Evolutionary conservation across 2,329 filamentous ascomycete species (phyloP), one percentile per base, ranked within the genome.

Genomic region (Trichoderma semiorbis): DNA sequence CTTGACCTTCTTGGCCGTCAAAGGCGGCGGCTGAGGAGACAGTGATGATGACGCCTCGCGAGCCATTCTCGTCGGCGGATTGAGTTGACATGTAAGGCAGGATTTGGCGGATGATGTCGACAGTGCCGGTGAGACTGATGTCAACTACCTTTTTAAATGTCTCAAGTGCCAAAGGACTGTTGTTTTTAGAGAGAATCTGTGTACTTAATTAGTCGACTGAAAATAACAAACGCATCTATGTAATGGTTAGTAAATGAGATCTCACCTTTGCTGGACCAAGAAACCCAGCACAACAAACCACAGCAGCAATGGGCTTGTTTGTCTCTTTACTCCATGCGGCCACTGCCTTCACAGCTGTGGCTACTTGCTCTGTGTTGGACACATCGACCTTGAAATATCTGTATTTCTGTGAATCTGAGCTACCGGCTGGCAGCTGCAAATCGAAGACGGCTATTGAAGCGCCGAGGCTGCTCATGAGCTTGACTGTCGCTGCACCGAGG

Each of bases 81-180:
- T 65, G 62, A 7, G 62, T 65, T 32, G 62, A 34, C 62, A 65
- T 65, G 62, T 65, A 12, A 32, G 62, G 62, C 1, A 65, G 18
- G 43, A 65, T 12, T 65, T 65, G 62, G 62, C 62, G 62, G 28
- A 65, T 65, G 43, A 65, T 43, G 7, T 65, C 62, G 43, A 65
- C n/a, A 8, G 62, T 65, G 12, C 62, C 62, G 12, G 62, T 65
- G 43, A 65, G 62, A 14, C 62, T 65, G 12, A 65, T 65, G 43
- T 65, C 62, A 21, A 65, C 43, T 12, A 65, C 62, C 43, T 53
- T 65, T 65, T 65, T 65, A 8, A 65, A 65, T 2, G 43, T 53
- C 1, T 65, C 62, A 1, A 65, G 62, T 1, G n/a, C 24, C 8
- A 65, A 7, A 50, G 62, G 62, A 4, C 12, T 53, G 7, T 47